Conservation (phyloP, 2,329 filamentous ascomycete genomes). For the Lasiodiplodia hormozganensis region DNA sequence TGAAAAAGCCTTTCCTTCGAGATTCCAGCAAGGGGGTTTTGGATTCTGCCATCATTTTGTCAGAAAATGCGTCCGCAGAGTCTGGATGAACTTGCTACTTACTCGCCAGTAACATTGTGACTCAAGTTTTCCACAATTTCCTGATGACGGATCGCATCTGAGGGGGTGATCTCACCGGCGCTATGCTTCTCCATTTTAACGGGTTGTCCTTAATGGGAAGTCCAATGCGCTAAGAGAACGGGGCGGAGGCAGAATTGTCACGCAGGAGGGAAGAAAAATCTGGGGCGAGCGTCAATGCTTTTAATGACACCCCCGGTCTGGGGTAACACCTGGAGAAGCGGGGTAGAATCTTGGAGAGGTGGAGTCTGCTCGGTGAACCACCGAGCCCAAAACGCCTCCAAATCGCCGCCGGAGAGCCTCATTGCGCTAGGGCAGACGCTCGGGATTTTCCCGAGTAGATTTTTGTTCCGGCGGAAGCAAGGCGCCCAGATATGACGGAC, state of each 20-base stretch:
- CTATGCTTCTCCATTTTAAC: neutral
- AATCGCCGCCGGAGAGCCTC: neutral
- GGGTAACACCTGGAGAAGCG: slow-evolving; percentile 11
- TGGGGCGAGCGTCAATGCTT: neutral
- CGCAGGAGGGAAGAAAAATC: neutral
- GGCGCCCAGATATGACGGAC: too few relatives aligned
- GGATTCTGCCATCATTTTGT: slow-evolving; percentile 51
- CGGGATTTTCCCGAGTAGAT: neutral
- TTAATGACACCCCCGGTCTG: neutral
- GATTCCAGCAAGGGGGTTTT: slow-evolving; percentile 64
- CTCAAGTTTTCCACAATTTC: slow-evolving; percentile 38
- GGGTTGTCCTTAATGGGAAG: too few relatives aligned
- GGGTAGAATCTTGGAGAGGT: slow-evolving; percentile 2
- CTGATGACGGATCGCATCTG: slow-evolving; percentile 36
- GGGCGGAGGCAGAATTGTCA: too few relatives aligned
- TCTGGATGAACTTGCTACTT: slow-evolving; percentile 28
- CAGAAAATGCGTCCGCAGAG: neutral
- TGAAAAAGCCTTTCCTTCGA: slow-evolving; percentile 57
- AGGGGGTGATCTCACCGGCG: neutral
- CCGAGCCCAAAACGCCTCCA: neutral
- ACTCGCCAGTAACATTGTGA: slow-evolving; percentile 43
- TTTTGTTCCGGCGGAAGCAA: neutral
- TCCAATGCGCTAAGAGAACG: too few relatives aligned
- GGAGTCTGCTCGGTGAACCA: neutral
- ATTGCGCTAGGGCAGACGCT: neutral